Percentiles rank a stretch among this genome's conserved stretches.
Conservation (phyloP, 805 yeast species). For the Ogataea paraovalis region DNA sequence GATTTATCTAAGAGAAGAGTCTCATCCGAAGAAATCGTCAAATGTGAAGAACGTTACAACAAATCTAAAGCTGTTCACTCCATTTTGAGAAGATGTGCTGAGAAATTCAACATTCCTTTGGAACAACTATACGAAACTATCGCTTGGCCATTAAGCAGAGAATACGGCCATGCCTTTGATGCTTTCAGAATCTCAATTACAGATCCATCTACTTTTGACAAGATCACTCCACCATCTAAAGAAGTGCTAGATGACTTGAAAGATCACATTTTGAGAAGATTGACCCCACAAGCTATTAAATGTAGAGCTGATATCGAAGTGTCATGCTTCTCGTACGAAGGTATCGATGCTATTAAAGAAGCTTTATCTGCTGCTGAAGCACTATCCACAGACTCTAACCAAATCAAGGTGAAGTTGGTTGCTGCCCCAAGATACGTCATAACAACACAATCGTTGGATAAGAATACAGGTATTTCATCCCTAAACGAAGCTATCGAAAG, state of each 20-base stretch:
- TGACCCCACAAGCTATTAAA: conserved; percentile 97
- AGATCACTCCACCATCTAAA: conserved; percentile 61
- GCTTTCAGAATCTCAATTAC: conserved; percentile 96
- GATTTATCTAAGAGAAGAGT: conserved; percentile 97
- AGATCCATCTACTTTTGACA: conserved; percentile 83
- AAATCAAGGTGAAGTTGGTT: conserved; percentile 88
- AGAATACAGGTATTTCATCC: conserved; percentile 77
- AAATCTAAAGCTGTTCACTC: conserved; percentile 97
- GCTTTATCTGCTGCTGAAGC: conserved; percentile 87
- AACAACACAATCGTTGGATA: conserved; percentile 89
- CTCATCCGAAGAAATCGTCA: conserved; percentile 93
- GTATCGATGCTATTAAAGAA: conserved; percentile 92
- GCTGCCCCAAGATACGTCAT: conserved; percentile 97
- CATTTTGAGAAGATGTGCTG: conserved; percentile 97
- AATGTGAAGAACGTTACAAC: conserved; percentile 96
- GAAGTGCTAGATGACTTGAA: conserved; percentile 82
- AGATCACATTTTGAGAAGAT: conserved; percentile 82
- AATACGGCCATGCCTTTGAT: conserved; percentile 95
- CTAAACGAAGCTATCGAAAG: conserved; percentile 76
- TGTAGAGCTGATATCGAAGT: conserved; percentile 98
- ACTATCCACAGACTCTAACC: conserved; percentile 76
- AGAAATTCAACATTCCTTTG: conserved; percentile 83
- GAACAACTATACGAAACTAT: conserved; percentile 82
- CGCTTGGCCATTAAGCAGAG: conserved; percentile 97
- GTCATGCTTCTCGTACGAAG: conserved; percentile 95